Percentiles rank a stretch among this genome's conserved stretches.
Conservation (phyloP, 768 basidiomycete genomes). For the Calocybe gangraenosa region DNA sequence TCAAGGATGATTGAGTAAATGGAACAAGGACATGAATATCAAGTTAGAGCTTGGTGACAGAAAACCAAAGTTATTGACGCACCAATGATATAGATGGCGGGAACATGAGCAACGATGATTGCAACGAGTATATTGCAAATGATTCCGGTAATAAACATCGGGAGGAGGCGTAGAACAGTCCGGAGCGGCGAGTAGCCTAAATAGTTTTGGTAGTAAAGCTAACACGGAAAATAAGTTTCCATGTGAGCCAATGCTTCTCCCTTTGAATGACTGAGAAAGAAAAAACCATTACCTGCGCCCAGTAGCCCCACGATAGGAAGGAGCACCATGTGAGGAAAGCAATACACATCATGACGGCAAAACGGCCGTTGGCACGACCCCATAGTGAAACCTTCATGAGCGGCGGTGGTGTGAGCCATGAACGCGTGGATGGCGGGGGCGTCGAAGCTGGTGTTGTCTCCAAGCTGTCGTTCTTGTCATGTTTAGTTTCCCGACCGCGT, state of each 20-base stretch:
- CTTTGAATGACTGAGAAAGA: background rate
- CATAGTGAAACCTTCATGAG: constrained; percentile 61
- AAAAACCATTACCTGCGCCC: constrained; percentile 19
- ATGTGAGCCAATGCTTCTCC: background rate
- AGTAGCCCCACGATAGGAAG: constrained; percentile 48
- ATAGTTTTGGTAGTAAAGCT: constrained; percentile 76
- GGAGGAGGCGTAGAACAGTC: constrained; percentile 63
- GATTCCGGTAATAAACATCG: constrained; percentile 66
- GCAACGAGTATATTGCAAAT: constrained; percentile 65
- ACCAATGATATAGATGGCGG: constrained; percentile 58
- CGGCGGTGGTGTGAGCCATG: constrained; percentile 41
- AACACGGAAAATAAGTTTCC: background rate
- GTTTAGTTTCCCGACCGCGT: background rate
- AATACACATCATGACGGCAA: constrained; percentile 52
- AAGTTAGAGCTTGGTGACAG: background rate
- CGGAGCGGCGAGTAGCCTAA: constrained; percentile 46
- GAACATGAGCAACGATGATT: constrained; percentile 48
- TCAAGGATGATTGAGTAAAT: background rate
- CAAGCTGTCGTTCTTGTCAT: background rate
- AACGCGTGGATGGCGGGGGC: background rate
- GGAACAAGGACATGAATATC: background rate
- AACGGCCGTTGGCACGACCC: constrained; percentile 50
- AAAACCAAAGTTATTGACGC: constrained; percentile 17
- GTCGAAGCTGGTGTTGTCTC: constrained; percentile 1
- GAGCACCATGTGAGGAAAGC: constrained; percentile 57